A percentile compares a stretch with the other conserved stretches of the same genome.
phyloP scores from a whole-genome alignment of 2,329 filamentous ascomycete species.

The Sclerotinia nivalis region DNA sequence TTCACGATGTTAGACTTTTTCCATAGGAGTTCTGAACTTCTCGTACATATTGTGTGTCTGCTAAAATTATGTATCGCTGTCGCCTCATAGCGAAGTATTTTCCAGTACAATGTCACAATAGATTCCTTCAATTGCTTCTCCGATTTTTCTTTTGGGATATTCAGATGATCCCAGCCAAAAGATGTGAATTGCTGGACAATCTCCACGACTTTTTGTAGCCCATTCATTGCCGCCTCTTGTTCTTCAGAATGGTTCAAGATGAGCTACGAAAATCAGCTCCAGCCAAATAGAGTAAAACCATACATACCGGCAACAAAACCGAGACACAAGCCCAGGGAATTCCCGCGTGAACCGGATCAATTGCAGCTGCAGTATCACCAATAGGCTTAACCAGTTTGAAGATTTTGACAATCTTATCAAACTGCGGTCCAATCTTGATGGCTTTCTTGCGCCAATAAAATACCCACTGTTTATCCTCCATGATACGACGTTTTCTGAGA shows the following conservation, averaged over 20 bases:
- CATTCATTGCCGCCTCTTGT: constrained; percentile 7
- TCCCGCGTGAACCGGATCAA: constrained; percentile 4
- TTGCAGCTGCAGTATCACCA: neutral
- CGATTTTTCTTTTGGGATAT: neutral
- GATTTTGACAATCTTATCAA: constrained; percentile 5
- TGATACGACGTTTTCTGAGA: neutral
- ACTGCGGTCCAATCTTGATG: neutral
- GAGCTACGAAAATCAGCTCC: neutral
- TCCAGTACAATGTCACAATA: constrained; percentile 1
- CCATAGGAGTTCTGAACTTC: neutral
- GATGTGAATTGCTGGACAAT: neutral
- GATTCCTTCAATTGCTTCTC: constrained; percentile 2
- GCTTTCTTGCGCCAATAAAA: constrained; percentile 4
- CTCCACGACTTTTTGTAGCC: neutral
- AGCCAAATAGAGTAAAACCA: neutral
- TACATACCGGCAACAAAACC: neutral
- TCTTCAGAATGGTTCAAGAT: constrained; percentile 1
- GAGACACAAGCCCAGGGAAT: neutral
- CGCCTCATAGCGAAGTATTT: constrained; percentile 3
- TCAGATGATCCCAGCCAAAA: neutral
- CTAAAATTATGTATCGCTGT: neutral
- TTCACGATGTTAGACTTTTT: neutral
- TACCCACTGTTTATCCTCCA: constrained; percentile 10
- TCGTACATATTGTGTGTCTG: neutral
- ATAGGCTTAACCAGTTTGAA: neutral